These are phyloP conservation scores for Scedosporium dehoogii DNA, from an alignment of 2,329 filamentous ascomycete genomes.

Conservation along the genomic window DNA sequence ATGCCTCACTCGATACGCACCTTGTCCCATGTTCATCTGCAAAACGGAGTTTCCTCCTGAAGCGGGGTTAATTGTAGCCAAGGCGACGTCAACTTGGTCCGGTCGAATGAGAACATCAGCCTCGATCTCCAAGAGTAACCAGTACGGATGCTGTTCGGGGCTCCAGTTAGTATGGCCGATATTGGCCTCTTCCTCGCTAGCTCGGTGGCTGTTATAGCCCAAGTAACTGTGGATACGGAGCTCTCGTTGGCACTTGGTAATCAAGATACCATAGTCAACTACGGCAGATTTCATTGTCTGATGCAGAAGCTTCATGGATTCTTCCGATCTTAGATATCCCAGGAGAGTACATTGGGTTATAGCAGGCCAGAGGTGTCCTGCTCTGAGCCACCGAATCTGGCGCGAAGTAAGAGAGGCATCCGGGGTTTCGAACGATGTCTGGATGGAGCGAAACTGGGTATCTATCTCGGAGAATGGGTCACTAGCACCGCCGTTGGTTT, in stretches of 20 bases:
- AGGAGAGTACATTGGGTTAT: slow-evolving; percentile 32
- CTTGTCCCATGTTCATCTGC: slow-evolving; percentile 60
- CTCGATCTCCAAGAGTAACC: slow-evolving; percentile 59
- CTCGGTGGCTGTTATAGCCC: background rate
- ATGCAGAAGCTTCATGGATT: background rate
- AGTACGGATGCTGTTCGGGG: slow-evolving; percentile 44
- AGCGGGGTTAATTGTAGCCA: slow-evolving; percentile 44
- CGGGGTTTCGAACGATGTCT: too few relatives aligned
- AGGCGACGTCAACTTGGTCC: slow-evolving; percentile 52
- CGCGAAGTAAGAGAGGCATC: too few relatives aligned
- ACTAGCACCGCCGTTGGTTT: too few relatives aligned
- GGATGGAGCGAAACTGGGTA: too few relatives aligned
- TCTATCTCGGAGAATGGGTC: too few relatives aligned
- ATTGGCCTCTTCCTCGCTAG: background rate
- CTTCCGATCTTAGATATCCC: slow-evolving; percentile 28
- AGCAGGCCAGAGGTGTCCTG: slow-evolving; percentile 33
- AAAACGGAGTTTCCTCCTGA: slow-evolving; percentile 47
- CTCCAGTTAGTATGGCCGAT: slow-evolving; percentile 48
- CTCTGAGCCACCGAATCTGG: slow-evolving; percentile 29
- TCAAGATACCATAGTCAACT: slow-evolving; percentile 25
- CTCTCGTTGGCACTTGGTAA: background rate
- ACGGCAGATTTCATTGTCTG: slow-evolving; percentile 15
- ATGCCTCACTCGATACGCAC: slow-evolving; percentile 16
- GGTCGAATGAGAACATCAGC: slow-evolving; percentile 50
- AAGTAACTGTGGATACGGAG: background rate